Evolutionary conservation across 208 protist genomes (phyloP).

Genomic region (Balamuthia mandrillaris): DNA sequence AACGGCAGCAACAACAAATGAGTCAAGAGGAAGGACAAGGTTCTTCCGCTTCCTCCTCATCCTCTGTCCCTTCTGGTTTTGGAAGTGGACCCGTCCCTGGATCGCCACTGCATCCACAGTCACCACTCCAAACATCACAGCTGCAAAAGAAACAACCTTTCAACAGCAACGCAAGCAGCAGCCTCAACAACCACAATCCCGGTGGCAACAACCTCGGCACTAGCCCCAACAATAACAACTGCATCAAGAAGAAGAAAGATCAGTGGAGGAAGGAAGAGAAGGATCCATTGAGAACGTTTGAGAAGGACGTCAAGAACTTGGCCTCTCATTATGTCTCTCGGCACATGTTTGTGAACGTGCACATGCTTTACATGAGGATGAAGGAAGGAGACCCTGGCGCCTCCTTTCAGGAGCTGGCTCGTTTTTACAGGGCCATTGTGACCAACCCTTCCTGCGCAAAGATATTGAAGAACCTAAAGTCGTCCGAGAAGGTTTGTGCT

Average conservation of each 20-base stretch:
- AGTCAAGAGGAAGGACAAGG: no score
- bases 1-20: no score
- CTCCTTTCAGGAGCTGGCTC: neutral
- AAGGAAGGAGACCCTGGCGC: neutral
- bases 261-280: neutral
- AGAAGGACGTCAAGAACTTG: neutral
- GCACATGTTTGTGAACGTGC: neutral
- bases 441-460: neutral
- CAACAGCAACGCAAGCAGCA: neutral
- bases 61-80: no score
- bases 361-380: slow-evolving; percentile 23
- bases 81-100: no score
- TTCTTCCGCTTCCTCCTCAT: no score
- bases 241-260: neutral
- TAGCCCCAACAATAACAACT: no score
- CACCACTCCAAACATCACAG: no score
- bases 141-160: no score
- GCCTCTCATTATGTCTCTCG: neutral
- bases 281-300: neutral
- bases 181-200: no score
- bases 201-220: no score
- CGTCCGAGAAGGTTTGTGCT: no score
- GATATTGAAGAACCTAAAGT: slow-evolving; percentile 4
- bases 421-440: neutral
- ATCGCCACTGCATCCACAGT: no score